Conservation (phyloP, 176 grass and related monocot species). For the Puya raimondii region DNA sequence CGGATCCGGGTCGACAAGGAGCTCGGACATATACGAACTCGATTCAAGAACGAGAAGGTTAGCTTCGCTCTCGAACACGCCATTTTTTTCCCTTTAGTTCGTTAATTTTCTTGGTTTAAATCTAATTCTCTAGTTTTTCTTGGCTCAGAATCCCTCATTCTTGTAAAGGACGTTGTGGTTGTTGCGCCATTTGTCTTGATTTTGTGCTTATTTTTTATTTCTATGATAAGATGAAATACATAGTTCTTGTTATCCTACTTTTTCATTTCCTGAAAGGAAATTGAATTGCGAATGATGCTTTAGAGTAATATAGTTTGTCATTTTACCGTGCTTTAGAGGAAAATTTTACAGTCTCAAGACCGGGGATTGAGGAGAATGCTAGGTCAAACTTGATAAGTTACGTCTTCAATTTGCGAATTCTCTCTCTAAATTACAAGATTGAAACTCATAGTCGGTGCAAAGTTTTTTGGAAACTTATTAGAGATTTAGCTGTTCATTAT, state of each 20-base stretch:
- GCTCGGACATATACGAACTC: constrained; percentile 89
- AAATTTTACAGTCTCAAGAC: neutral
- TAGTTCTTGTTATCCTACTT: neutral
- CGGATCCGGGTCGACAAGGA: constrained; percentile 97
- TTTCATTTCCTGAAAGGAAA: neutral
- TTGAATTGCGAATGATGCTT: neutral
- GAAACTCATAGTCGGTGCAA: too few species aligned
- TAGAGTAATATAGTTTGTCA: neutral
- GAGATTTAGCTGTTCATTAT: too few species aligned
- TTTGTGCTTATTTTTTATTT: neutral
- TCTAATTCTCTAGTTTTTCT: neutral
- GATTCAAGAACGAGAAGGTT: constrained; percentile 98
- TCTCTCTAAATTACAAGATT: too few species aligned
- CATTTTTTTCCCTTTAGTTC: neutral
- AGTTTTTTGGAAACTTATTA: too few species aligned
- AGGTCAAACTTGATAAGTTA: too few species aligned
- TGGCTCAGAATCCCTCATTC: neutral
- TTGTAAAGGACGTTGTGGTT: too few species aligned
- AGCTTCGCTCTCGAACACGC: neutral
- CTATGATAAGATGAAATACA: neutral
- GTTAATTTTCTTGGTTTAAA: neutral
- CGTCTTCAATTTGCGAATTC: too few species aligned
- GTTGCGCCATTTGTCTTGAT: too few species aligned
- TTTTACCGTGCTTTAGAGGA: neutral
- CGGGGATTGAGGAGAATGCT: neutral